Evolutionary conservation across 257 asterid species (phyloP).

Genomic region (Verbascum thapsus): DNA sequence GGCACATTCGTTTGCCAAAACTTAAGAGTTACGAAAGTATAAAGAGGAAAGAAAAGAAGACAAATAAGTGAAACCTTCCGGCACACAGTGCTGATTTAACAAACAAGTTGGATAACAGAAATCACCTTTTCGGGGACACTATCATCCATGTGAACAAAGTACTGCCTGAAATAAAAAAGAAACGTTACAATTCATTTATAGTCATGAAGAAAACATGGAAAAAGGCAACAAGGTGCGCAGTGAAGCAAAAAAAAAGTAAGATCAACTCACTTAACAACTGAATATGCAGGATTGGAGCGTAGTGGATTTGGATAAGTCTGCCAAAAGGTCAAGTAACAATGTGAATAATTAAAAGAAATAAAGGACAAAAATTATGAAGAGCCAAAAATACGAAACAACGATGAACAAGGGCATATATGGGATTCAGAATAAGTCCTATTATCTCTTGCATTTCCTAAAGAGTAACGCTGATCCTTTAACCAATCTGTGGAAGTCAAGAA

Average conservation of each 20-base stretch:
- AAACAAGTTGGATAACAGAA: conserved; percentile 21
- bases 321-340: conserved; percentile 33
- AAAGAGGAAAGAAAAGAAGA: background rate
- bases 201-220: conserved; percentile 14
- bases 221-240: background rate
- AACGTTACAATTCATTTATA: background rate
- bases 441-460: conserved; percentile 12
- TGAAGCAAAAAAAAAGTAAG: conserved; percentile 4
- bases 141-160: conserved; percentile 64
- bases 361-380: background rate
- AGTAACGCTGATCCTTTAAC: conserved; percentile 6
- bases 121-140: conserved; percentile 60
- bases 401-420: conserved; percentile 17
- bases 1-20: background rate
- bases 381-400: conserved; percentile 6
- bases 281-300: conserved; percentile 62
- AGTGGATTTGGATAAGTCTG: conserved; percentile 66
- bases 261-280: conserved; percentile 60
- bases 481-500: conserved; percentile 8
- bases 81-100: conserved; percentile 17
- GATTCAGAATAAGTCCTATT: conserved; percentile 15
- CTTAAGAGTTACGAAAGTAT: conserved; percentile 14
- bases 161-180: conserved; percentile 53
- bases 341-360: conserved; percentile 12
- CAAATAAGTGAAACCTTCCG: conserved; percentile 11